Base-by-base conservation (phyloP, 2,329 filamentous ascomycete species). In the Epicoccum nigrum region DNA sequence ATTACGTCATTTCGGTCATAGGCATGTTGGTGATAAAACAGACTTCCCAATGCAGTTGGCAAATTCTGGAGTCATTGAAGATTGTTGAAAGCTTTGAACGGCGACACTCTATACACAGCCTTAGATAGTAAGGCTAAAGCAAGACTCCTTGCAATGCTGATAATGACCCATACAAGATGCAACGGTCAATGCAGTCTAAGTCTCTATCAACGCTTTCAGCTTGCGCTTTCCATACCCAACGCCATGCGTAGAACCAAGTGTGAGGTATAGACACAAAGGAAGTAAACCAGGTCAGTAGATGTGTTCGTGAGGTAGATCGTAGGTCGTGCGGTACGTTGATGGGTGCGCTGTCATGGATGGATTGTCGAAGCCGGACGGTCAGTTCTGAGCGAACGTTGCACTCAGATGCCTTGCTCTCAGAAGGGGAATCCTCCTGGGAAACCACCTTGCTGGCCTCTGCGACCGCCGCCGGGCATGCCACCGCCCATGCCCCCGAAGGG, bases 401-500 rank as follows among this genome's bases (percentile, higher is more conserved):
- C 21, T 32, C 32, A 23, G 17, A 31, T 25, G 11, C 7, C 28
- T 19, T 4, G 11, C 43, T 15, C 28, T 58, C 58, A 65, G 48
- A 65, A 64, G 15, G 62, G 67, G 52, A 69, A 72, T 20, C 69
- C 69, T n/a, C 51, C 51, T 11, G 44, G 40, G 19, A 48, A 54
- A 4, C 44, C 45, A 39, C 44, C 45, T 54, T 48, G 45, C 30
- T 48, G 51, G 25, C 67, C 63, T 25, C 69, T 68, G 31, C 64
- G 63, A 25, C 66, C 63, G 23, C 67, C 63, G 16, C 65, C 64
- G 13, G 67, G 66, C 68, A 70, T 69, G 35, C 69, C 69, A 15
- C 67, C 62, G 13, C 59, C 66, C 68, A 71, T 70, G 19, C 67
- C 67, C 11, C 65, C 67, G 27, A 72, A 73, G 4, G 69, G 69